Conservation (phyloP, 805 yeast species). For the Priceomyces medius region DNA sequence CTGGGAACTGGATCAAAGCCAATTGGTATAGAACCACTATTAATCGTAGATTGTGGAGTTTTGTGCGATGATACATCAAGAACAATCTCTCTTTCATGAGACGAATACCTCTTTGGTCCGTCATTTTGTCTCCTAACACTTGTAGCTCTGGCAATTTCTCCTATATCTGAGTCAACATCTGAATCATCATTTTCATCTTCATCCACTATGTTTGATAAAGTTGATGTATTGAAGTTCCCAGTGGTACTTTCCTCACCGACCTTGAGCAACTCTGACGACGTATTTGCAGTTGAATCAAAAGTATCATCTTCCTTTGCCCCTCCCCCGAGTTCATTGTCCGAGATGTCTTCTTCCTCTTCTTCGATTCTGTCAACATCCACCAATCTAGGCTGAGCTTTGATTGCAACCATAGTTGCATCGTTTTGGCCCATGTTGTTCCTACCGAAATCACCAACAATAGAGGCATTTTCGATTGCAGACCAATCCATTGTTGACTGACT, state of each 20-base stretch:
- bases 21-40: constrained; percentile 6
- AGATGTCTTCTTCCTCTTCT: constrained; percentile 40
- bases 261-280: constrained; percentile 1
- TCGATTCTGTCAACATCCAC: constrained; percentile 54
- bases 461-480: constrained; percentile 47
- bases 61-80: constrained; percentile 9
- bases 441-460: constrained; percentile 41
- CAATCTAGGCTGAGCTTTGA: constrained; percentile 69
- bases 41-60: constrained; percentile 1
- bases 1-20: constrained; percentile 1
- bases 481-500: constrained; percentile 42
- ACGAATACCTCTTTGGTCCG: background rate
- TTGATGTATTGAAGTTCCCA: constrained; percentile 4
- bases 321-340: constrained; percentile 21
- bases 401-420: constrained; percentile 60
- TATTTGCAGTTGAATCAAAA: constrained; percentile 1
- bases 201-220: constrained; percentile 8
- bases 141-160: constrained; percentile 43
- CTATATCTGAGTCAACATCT: constrained; percentile 48
- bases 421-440: constrained; percentile 17
- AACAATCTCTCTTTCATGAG: constrained; percentile 15
- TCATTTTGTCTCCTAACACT: constrained; percentile 22
- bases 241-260: constrained; percentile 1
- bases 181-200: constrained; percentile 28
- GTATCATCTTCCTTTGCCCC: constrained; percentile 24